phyloP scores from a whole-genome alignment of 495 filamentous ascomycete genomes.

The Friedmanniomyces endolithicus region DNA sequence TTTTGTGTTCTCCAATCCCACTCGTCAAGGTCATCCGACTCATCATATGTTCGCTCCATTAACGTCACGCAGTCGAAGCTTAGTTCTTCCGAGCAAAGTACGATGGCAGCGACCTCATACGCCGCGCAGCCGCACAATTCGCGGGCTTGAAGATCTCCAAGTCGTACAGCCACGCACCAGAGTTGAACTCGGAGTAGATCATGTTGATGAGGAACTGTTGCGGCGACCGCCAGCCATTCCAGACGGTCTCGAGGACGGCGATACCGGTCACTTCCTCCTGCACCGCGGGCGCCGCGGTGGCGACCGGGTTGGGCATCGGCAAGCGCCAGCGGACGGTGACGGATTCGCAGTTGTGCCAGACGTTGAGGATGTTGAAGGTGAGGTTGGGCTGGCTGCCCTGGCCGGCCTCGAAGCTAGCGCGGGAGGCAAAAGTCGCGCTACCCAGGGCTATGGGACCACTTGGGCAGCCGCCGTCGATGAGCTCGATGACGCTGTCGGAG shows the following conservation, averaged over 20 bases:
- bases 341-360: conserved; percentile 10
- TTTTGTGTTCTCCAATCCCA: too few species aligned
- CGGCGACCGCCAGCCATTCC: conserved; percentile 1
- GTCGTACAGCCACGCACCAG: conserved; percentile 7
- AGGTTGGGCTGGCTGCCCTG: conserved; percentile 13
- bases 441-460: background rate
- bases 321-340: conserved; percentile 11
- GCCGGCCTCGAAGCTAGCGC: conserved; percentile 1
- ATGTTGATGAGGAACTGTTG: conserved; percentile 6
- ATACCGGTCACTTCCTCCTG: conserved; percentile 11
- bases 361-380: conserved; percentile 10
- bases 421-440: conserved; percentile 5
- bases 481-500: conserved; percentile 4
- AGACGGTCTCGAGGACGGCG: conserved; percentile 3
- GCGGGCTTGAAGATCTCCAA: conserved; percentile 2
- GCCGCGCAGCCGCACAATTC: background rate
- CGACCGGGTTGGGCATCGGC: background rate
- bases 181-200: conserved; percentile 13
- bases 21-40: too few species aligned
- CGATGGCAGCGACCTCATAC: background rate
- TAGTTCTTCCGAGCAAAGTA: background rate
- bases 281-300: background rate
- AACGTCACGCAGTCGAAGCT: too few species aligned
- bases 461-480: conserved; percentile 9
- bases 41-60: too few species aligned